Evolutionary conservation across 2,329 filamentous ascomycete species (phyloP).

Genomic region (Scolecobasidium constrictum): DNA sequence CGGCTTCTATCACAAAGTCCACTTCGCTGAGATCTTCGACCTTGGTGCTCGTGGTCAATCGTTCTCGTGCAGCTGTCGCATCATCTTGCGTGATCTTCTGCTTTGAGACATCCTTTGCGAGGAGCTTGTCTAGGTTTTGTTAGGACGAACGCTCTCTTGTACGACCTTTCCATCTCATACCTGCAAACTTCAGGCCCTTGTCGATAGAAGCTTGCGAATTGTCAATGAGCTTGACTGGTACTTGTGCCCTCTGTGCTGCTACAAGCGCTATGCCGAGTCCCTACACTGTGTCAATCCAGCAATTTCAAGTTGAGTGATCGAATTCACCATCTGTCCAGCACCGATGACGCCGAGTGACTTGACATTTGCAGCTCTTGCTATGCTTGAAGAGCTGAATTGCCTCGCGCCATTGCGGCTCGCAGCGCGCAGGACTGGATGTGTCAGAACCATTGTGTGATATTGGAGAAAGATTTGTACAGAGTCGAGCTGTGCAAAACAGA

Average conservation of each 20-base stretch:
- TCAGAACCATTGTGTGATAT: too few relatives aligned
- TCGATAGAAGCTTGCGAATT: slow-evolving; percentile 73
- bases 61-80: slow-evolving; percentile 60
- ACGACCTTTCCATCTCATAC: slow-evolving; percentile 29
- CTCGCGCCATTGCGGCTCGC: not conserved
- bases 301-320: slow-evolving; percentile 16
- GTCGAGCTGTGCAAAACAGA: too few relatives aligned
- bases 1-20: slow-evolving; percentile 96
- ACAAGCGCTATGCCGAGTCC: slow-evolving; percentile 93
- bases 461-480: too few relatives aligned
- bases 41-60: slow-evolving; percentile 58
- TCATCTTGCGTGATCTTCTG: slow-evolving; percentile 72
- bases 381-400: slow-evolving; percentile 4
- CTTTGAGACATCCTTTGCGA: slow-evolving; percentile 87
- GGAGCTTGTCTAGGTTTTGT: slow-evolving; percentile 60
- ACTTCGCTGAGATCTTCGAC: slow-evolving; percentile 70
- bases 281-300: slow-evolving; percentile 34
- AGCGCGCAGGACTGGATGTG: too few relatives aligned
- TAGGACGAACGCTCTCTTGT: too few relatives aligned
- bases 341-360: slow-evolving; percentile 86
- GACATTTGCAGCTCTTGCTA: slow-evolving; percentile 41
- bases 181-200: slow-evolving; percentile 82
- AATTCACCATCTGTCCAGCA: slow-evolving; percentile 83
- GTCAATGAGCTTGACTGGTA: slow-evolving; percentile 82
- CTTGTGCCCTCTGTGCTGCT: slow-evolving; percentile 69